Evolutionary conservation across 305 asterid species (phyloP).

Genomic region (Andrographis paniculata): DNA sequence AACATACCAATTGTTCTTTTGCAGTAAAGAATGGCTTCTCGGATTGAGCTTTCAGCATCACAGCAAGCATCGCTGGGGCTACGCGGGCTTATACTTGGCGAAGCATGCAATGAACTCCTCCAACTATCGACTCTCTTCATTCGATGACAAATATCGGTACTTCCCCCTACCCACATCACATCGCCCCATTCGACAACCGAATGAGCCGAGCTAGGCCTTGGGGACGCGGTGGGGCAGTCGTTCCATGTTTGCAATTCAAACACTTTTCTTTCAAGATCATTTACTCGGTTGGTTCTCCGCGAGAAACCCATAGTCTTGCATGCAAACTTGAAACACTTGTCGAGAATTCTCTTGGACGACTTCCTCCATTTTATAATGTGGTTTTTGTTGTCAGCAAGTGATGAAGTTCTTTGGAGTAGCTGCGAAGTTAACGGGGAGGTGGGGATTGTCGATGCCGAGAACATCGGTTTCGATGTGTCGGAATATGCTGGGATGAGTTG

Average conservation of each 20-base stretch:
- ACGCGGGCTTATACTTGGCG: neutral
- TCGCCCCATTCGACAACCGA: neutral
- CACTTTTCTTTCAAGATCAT: neutral
- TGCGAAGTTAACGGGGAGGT: neutral
- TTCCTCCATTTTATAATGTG: neutral
- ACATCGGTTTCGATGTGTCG: neutral
- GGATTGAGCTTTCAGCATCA: neutral
- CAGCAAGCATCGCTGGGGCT: neutral
- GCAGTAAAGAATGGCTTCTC: neutral
- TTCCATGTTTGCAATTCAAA: neutral
- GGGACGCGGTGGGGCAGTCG: neutral
- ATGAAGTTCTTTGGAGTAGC: too few relatives aligned
- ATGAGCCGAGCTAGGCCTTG: neutral
- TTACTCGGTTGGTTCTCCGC: neutral
- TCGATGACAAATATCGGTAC: neutral
- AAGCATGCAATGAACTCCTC: neutral
- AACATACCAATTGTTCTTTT: neutral
- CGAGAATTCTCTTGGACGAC: neutral
- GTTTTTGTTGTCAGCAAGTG: too few relatives aligned
- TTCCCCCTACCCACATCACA: too few relatives aligned
- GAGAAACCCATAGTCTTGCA: neutral
- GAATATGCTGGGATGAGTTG: neutral
- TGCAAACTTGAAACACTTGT: neutral
- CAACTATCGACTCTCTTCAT: neutral
- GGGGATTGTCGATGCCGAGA: neutral